Evolutionary conservation across 306 rosid species (phyloP).

Genomic region (Comarum palustre): DNA sequence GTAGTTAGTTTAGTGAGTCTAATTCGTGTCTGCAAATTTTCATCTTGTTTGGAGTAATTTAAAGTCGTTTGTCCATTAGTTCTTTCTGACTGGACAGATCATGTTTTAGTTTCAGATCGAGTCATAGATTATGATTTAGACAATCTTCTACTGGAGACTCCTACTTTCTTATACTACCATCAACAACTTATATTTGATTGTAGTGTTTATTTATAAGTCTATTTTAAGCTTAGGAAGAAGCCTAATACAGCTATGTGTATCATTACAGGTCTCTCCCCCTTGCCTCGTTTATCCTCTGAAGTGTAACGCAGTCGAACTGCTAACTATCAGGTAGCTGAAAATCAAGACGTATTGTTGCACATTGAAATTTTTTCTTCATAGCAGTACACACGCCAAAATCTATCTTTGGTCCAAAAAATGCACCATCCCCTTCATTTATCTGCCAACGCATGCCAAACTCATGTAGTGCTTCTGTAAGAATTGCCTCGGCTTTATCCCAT

Average conservation of each 20-base stretch:
- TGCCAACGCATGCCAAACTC: slow-evolving; percentile 80
- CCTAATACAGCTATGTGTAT: slow-evolving; percentile 92
- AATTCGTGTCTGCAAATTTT: no score
- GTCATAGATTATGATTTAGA: no score
- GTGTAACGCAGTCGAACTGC: slow-evolving; percentile 72
- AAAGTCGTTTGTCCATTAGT: no score
- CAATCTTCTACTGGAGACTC: no score
- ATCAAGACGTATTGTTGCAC: slow-evolving; percentile 95
- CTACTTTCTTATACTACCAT: no score
- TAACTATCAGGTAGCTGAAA: slow-evolving; percentile 80
- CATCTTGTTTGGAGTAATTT: no score
- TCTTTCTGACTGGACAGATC: no score
- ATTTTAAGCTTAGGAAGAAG: no score
- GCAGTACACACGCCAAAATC: slow-evolving; percentile 90
- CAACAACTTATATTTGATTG: no score
- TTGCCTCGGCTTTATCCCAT: slow-evolving; percentile 87
- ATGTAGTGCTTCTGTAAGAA: slow-evolving; percentile 73
- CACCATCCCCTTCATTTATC: slow-evolving; percentile 93
- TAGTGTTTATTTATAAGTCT: no score
- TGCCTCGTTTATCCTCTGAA: slow-evolving; percentile 92
- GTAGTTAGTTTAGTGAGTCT: no score
- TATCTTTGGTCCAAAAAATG: slow-evolving; percentile 94
- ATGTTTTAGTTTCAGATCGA: no score
- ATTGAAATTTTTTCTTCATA: slow-evolving; percentile 75
- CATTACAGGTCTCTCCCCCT: slow-evolving; percentile 90